Evolutionary conservation across 2,329 filamentous ascomycete genomes (phyloP).

Genomic region (Aureobasidium leucospermi): DNA sequence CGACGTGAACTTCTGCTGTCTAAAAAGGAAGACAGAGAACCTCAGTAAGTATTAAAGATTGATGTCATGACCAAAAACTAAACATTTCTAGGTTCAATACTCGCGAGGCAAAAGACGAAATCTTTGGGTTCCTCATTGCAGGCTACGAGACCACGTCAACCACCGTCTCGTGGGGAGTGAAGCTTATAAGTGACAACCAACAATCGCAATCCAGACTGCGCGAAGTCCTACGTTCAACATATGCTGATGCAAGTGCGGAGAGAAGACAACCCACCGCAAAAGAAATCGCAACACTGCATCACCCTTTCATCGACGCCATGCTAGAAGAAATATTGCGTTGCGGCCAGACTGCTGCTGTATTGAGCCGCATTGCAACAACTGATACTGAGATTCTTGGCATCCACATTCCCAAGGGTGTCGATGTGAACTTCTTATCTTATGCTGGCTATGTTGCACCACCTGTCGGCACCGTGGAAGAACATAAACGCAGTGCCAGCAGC

Average conservation of each 20-base stretch:
- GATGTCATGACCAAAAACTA: neutral
- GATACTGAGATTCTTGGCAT: slow-evolving; percentile 38
- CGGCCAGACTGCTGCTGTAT: slow-evolving; percentile 21
- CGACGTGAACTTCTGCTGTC: slow-evolving; percentile 28
- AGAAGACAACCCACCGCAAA: slow-evolving; percentile 23
- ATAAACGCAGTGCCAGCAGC: slow-evolving; percentile 25
- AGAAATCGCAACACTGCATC: slow-evolving; percentile 25
- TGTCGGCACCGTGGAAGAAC: slow-evolving; percentile 24
- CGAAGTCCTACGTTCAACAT: slow-evolving; percentile 22
- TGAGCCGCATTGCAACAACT: slow-evolving; percentile 26
- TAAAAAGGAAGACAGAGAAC: slow-evolving; percentile 26
- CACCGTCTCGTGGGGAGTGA: slow-evolving; percentile 35
- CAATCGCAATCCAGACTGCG: slow-evolving; percentile 32
- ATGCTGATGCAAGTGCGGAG: slow-evolving; percentile 19
- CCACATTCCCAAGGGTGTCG: slow-evolving; percentile 33
- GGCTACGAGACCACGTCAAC: slow-evolving; percentile 42
- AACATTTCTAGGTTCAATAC: slow-evolving; percentile 18
- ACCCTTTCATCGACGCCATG: slow-evolving; percentile 38
- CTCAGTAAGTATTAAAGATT: slow-evolving; percentile 16
- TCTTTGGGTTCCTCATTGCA: slow-evolving; percentile 32
- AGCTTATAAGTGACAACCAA: slow-evolving; percentile 31
- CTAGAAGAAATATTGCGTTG: slow-evolving; percentile 36
- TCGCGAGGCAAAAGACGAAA: slow-evolving; percentile 22
- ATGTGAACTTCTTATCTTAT: slow-evolving; percentile 24
- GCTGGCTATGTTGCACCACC: slow-evolving; percentile 19